A percentile compares a stretch with the other conserved stretches of the same genome.
Conservation (phyloP, 2,329 filamentous ascomycete genomes). For the Scytalidium lignicola region DNA sequence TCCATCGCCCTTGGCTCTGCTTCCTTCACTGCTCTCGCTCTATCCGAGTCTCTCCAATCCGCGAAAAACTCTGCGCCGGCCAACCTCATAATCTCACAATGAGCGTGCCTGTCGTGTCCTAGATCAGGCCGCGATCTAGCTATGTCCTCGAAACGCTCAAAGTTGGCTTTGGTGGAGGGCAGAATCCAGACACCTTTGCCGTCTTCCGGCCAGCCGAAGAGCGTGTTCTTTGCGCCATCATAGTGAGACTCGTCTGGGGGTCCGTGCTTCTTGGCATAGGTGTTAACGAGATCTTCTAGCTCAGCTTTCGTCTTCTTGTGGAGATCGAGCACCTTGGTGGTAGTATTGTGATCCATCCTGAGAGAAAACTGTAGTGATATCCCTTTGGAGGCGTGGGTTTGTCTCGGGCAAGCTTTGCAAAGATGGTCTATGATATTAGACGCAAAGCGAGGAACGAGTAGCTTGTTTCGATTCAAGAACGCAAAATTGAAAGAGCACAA, state of each 20-base stretch:
- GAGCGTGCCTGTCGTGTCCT: background rate
- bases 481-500: background rate
- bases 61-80: background rate
- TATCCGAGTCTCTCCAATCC: background rate
- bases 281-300: background rate
- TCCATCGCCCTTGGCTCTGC: background rate
- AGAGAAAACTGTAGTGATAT: slow-evolving; percentile 1
- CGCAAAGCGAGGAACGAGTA: background rate
- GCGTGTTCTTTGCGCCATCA: slow-evolving; percentile 1
- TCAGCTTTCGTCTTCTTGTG: background rate
- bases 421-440: background rate
- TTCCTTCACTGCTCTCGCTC: background rate
- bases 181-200: background rate
- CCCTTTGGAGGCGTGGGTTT: background rate
- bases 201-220: slow-evolving; percentile 1
- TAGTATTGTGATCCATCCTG: background rate
- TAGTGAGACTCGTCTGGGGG: slow-evolving; percentile 1
- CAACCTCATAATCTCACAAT: background rate
- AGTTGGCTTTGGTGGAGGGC: background rate
- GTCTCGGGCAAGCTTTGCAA: background rate
- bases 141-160: background rate
- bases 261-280: slow-evolving; percentile 1
- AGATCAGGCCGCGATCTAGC: background rate
- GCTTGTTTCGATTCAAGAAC: background rate
- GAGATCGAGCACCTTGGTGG: background rate